A percentile compares a stretch with the other conserved stretches of the same genome.
Evolutionary conservation across 257 asterid species (phyloP).

Genomic region (Solanum chiquidenum): DNA sequence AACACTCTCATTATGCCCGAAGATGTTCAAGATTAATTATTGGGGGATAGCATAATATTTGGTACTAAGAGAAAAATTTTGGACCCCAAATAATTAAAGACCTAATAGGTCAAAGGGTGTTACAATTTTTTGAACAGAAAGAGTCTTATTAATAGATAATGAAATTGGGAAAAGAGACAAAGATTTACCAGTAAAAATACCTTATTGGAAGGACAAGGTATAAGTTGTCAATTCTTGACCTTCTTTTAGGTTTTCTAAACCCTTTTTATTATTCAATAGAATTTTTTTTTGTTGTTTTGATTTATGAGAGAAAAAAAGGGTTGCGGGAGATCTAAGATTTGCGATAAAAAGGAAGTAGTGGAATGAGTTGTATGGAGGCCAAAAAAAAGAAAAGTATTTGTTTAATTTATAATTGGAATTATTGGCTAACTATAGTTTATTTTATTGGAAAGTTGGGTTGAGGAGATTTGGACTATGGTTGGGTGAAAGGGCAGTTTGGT

Average conservation of each 20-base stretch:
- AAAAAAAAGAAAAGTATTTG: background rate
- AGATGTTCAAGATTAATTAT: background rate
- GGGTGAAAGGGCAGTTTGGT: background rate
- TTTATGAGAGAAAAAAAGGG: background rate
- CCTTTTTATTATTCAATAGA: background rate
- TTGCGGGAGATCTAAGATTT: background rate
- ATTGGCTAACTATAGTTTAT: background rate
- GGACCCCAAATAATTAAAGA: conserved; percentile 37
- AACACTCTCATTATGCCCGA: too few relatives aligned
- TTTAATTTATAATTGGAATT: background rate
- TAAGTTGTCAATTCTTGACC: background rate
- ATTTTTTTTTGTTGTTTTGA: background rate
- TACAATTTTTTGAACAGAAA: background rate
- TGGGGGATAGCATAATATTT: background rate
- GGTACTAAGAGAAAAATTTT: background rate
- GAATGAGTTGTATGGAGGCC: conserved; percentile 1
- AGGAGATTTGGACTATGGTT: background rate
- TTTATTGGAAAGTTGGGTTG: background rate
- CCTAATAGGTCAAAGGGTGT: background rate
- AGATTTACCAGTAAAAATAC: conserved; percentile 6
- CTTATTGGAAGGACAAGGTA: conserved; percentile 9
- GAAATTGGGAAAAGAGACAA: background rate
- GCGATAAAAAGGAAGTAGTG: background rate
- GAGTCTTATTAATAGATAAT: background rate
- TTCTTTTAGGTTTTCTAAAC: background rate